Conservation (phyloP, 768 basidiomycete genomes). For the Lactarius evosmus region DNA sequence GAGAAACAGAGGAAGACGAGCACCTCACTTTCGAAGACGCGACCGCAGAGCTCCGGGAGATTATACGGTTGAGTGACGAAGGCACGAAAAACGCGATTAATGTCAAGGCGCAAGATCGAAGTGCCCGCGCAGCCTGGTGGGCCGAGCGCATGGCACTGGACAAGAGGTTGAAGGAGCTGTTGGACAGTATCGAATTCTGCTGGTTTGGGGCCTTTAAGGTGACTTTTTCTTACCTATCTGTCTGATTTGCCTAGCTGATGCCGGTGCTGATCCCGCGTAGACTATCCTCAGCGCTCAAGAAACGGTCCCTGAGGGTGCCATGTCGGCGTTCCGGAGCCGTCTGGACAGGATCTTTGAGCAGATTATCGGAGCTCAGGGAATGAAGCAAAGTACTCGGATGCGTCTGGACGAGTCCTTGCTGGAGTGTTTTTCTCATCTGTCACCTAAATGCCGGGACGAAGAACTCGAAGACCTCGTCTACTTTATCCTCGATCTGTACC, state of each 20-base stretch:
- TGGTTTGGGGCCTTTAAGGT: constrained; percentile 99
- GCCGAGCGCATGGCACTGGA: constrained; percentile 73
- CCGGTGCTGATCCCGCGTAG: constrained; percentile 36
- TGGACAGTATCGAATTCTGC: constrained; percentile 88
- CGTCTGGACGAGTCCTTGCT: constrained; percentile 73
- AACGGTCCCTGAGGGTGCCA: constrained; percentile 42
- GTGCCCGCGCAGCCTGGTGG: constrained; percentile 83
- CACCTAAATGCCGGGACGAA: constrained; percentile 82
- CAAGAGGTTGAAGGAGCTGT: constrained; percentile 62
- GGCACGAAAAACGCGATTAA: constrained; percentile 68
- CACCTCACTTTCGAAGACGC: constrained; percentile 76
- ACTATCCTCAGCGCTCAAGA: constrained; percentile 57
- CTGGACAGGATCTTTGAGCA: constrained; percentile 77
- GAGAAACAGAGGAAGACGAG: constrained; percentile 69
- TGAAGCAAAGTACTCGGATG: constrained; percentile 51
- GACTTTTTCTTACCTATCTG: constrained; percentile 23
- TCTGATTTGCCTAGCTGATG: constrained; percentile 3
- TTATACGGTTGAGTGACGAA: constrained; percentile 75
- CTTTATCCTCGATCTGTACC: constrained; percentile 91
- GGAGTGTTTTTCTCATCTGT: constrained; percentile 80
- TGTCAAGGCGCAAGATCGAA: constrained; percentile 63
- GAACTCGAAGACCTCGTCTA: constrained; percentile 94
- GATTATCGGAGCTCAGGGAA: constrained; percentile 57
- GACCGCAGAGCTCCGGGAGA: constrained; percentile 67
- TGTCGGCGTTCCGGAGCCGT: constrained; percentile 57